Conservation (phyloP, 495 filamentous ascomycete genomes). For the Xylaria scruposa region DNA sequence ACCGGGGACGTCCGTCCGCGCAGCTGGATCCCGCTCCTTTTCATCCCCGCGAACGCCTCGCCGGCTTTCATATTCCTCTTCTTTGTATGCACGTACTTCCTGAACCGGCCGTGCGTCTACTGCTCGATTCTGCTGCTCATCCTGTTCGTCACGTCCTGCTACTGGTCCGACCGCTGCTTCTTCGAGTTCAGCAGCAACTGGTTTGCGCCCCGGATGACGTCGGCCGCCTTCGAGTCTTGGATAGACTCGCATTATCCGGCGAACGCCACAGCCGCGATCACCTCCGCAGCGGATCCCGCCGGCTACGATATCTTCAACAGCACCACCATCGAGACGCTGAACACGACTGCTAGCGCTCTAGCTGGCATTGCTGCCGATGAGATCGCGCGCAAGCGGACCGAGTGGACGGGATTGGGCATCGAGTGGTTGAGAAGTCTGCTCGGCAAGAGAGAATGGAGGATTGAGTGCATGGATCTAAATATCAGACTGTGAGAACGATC, state of each 20-base stretch:
- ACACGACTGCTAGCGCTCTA: constrained; percentile 71
- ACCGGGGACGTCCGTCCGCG: constrained; percentile 18
- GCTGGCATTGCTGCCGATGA: constrained; percentile 71
- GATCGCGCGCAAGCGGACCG: constrained; percentile 59
- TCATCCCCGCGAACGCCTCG: constrained; percentile 79
- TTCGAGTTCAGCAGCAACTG: constrained; percentile 84
- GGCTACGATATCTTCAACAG: constrained; percentile 48
- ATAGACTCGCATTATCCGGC: constrained; percentile 24
- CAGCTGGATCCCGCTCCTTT: constrained; percentile 76
- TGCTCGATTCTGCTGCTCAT: constrained; percentile 88
- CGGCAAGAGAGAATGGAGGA: constrained; percentile 77
- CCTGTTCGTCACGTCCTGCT: constrained; percentile 86
- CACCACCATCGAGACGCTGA: constrained; percentile 65
- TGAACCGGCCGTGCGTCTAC: constrained; percentile 89
- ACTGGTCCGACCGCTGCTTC: constrained; percentile 90
- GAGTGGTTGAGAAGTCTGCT: constrained; percentile 82
- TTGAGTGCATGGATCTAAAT: constrained; percentile 84
- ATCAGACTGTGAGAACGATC: constrained; percentile 62
- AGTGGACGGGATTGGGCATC: constrained; percentile 82
- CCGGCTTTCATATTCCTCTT: constrained; percentile 89
- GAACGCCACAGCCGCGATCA: constrained; percentile 37
- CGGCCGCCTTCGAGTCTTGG: constrained; percentile 27
- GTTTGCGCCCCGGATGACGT: constrained; percentile 69
- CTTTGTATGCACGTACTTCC: constrained; percentile 86
- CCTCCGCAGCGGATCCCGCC: constrained; percentile 42